Evolutionary conservation across 2,329 filamentous ascomycete genomes (phyloP), one percentile per base, ranked within the genome.

Genomic region (Paracorniculantispora psalliotae): DNA sequence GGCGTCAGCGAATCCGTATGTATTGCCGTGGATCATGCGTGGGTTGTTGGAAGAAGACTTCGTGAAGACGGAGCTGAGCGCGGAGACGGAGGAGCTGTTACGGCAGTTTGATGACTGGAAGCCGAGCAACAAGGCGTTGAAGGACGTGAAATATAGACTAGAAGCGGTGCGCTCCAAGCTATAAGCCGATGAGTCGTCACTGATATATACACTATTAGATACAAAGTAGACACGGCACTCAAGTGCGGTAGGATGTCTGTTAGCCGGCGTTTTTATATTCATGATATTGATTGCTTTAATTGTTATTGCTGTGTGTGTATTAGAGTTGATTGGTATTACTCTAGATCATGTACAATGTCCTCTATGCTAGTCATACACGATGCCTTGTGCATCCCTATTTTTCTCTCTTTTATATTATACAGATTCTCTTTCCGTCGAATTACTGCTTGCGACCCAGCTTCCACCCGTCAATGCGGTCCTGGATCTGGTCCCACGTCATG

Each of bases 21-120:
- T 94, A 58, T 77, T 99, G 15, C 94, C 94, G 0, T 99, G 96
- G 87, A 93, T 94, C 37, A 94, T 99, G 87, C 85, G 94, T 8
- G 94, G 94, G 0, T 76, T 99, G 59, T 76, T 99, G 2, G 94
- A 97, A 70, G 94, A 99, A 71, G 89, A 94, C 19, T 86, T 91
- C 67, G 93, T 97, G 25, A 92, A 89, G 71, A 90, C 85, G 23
- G 89, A 96, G 69, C 75, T 96, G 19, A 84, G 84, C 33, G 75
- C 81, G 1, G 94, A 99, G 74, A 91, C 91, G 7, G 83, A 84
- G 61, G 84, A 91, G 68, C 73, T 99, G 53, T 77, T 99, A n/a
- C 80, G 79, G 61, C 86, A 96, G 72, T 99, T 97, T 72, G 92
- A 97, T 70, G 86, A 90, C 56, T 99, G 94, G 94, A 92, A 89